Evolutionary conservation across 2,329 filamentous ascomycete genomes (phyloP), one percentile per base, ranked within the genome.

Genomic region (Alternaria postmessia): DNA sequence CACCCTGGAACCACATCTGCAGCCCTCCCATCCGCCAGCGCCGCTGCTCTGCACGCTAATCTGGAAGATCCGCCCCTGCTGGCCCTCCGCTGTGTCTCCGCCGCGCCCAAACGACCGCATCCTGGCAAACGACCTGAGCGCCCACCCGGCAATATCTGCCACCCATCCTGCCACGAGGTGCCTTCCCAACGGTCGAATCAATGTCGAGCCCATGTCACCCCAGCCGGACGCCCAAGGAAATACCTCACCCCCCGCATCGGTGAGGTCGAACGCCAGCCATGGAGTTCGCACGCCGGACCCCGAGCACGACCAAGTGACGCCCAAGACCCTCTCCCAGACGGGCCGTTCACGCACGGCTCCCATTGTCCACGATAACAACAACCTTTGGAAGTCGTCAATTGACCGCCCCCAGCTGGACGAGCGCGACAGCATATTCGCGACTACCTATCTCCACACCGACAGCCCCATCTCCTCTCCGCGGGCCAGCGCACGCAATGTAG

Each of bases 341-440:
- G 76, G 75, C 66, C 75, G 78, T 58, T 79, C 78, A 59, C 76
- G 72, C 63, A 80, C 79, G 18, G 74, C 72, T 18, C 77, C 79
- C 28, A 67, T 73, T 54, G 72, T 67, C 32, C 67, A 73, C 18
- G 74, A 77, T 39, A 67, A 67, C 42, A 62, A 39, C 24, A 12
- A 30, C 28, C 72, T 79, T 41, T 80, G 75, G 75, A 73, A 73
- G 56, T 68, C 75, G 44, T 73, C 76, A 18, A 74, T 72, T 58
- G 77, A 80, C 62, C 74, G 71, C 30, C 85, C 86, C 48, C 86
- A 86, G 76, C 79, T 88, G 64, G 86, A 85, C 26, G 87, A 89
- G 75, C 79, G 87, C 68, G 87, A 89, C 74, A 87, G 84, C 75
- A 88, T 89, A 73, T 88, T 88, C 70, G 86, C 87, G 53, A 88